A percentile compares a stretch with the other conserved stretches of the same genome.
phyloP scores from a whole-genome alignment of 2,329 filamentous ascomycete species.

The Aspergillus tubingensis region DNA sequence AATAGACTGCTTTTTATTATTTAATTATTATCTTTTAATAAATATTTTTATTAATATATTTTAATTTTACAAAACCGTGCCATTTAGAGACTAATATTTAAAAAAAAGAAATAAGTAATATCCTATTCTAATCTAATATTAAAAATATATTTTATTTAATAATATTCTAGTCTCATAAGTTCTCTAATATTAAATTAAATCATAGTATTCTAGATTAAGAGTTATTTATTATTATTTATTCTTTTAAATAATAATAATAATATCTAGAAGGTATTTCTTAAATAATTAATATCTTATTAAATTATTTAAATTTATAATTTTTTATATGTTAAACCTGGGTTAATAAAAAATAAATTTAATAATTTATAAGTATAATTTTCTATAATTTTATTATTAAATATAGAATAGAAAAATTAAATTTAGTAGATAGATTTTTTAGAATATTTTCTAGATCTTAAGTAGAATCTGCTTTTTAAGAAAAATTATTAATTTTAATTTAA shows the following conservation, averaged over 20 bases:
- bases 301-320: neutral
- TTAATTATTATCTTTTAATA: neutral
- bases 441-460: too few relatives aligned
- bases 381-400: neutral
- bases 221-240: too few relatives aligned
- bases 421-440: too few relatives aligned
- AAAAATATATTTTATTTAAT: neutral
- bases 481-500: neutral
- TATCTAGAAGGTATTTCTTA: neutral
- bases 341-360: too few relatives aligned
- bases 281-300: neutral
- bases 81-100: neutral
- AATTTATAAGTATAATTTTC: too few relatives aligned
- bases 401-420: too few relatives aligned
- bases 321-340: neutral
- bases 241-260: neutral
- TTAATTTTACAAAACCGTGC: neutral
- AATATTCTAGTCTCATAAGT: neutral
- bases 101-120: neutral
- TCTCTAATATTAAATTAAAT: too few relatives aligned
- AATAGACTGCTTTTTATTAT: neutral
- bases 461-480: too few relatives aligned
- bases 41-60: neutral
- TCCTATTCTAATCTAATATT: neutral
- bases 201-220: too few relatives aligned